These are phyloP conservation scores for Blumeria graminis DNA, from an alignment of 2,329 filamentous ascomycete genomes.

Conservation along the genomic window DNA sequence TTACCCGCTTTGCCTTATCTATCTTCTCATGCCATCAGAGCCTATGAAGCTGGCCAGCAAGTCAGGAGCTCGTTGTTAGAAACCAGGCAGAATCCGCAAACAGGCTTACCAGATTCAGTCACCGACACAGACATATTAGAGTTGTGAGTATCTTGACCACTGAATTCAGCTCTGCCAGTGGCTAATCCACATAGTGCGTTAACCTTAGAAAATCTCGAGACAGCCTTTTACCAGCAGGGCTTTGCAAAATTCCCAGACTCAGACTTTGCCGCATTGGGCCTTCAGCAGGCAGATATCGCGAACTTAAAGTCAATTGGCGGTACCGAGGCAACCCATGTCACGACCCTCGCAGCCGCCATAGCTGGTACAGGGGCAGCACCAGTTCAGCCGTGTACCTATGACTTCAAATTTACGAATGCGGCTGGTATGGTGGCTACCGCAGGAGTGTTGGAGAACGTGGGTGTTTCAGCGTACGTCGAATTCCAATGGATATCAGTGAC, in stretches of 20 bases:
- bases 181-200: constrained; percentile 26
- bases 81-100: constrained; percentile 11
- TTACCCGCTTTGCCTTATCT: constrained; percentile 13
- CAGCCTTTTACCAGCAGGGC: constrained; percentile 46
- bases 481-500: background rate
- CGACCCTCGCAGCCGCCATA: constrained; percentile 32
- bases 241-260: constrained; percentile 39
- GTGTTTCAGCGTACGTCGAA: constrained; percentile 37
- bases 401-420: constrained; percentile 44
- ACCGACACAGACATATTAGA: constrained; percentile 27
- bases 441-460: constrained; percentile 45
- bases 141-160: constrained; percentile 19
- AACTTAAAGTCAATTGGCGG: constrained; percentile 36
- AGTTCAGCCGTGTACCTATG: constrained; percentile 45
- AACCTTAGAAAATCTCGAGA: constrained; percentile 52
- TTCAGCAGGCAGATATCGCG: constrained; percentile 27
- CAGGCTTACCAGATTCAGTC: constrained; percentile 17
- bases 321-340: constrained; percentile 39
- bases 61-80: constrained; percentile 6
- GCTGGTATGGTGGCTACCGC: constrained; percentile 44
- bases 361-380: constrained; percentile 37
- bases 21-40: constrained; percentile 8
- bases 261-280: constrained; percentile 39
- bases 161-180: background rate
- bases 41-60: constrained; percentile 8